Percentiles rank a stretch among this genome's conserved stretches.
Evolutionary conservation across 139 green algal species (phyloP).

Genomic region (Trebouxia sp.): DNA sequence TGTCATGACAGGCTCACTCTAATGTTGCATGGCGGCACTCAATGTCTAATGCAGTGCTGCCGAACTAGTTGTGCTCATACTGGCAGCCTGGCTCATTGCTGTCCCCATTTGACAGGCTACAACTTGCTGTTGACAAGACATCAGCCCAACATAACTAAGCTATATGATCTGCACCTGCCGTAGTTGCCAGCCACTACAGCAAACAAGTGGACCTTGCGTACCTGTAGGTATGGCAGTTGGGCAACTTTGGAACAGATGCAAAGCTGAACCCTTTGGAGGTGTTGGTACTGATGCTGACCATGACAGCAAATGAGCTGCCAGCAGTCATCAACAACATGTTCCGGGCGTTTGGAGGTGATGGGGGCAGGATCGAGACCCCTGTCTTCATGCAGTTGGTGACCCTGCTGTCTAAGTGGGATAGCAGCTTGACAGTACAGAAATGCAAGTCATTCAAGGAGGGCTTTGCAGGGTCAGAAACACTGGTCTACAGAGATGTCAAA

Average conservation of each 20-base stretch:
- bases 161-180: too few species aligned
- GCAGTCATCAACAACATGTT: conserved; percentile 26
- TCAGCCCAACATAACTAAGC: too few species aligned
- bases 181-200: too few species aligned
- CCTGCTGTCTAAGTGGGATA: conserved; percentile 32
- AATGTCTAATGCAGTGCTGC: too few species aligned
- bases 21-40: too few species aligned
- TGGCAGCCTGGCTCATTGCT: too few species aligned
- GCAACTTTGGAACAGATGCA: conserved; percentile 27
- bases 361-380: conserved; percentile 2
- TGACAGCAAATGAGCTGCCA: conserved; percentile 33
- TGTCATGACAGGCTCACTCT: too few species aligned
- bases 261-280: conserved; percentile 41
- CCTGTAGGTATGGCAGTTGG: conserved; percentile 41
- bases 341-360: conserved; percentile 14
- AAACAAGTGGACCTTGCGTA: too few species aligned
- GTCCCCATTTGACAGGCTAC: too few species aligned
- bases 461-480: neutral
- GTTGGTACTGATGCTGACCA: conserved; percentile 55
- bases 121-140: too few species aligned
- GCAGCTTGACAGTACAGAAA: conserved; percentile 28
- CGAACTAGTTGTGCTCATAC: too few species aligned
- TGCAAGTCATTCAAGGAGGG: conserved; percentile 11
- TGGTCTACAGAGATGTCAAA: conserved; percentile 1
- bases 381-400: conserved; percentile 31